These are phyloP conservation scores for Favolaschia claudopus DNA, from an alignment of 768 basidiomycete species.

Conservation along the genomic window DNA sequence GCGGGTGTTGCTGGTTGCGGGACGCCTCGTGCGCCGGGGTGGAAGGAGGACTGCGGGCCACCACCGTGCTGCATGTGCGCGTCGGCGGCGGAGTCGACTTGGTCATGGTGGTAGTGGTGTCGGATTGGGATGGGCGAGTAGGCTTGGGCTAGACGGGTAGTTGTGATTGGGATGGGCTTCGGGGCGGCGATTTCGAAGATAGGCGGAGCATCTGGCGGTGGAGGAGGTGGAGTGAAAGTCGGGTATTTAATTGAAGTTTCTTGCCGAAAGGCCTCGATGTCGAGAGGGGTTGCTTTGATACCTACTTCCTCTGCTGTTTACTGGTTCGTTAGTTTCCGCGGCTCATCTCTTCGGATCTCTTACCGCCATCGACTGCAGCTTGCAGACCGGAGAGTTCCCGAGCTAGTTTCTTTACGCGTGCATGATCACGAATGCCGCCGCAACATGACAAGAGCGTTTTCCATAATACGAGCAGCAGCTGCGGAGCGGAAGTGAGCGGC, in stretches of 20 bases:
- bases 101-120: slow-evolving; percentile 92
- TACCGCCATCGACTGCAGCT: slow-evolving; percentile 54
- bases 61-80: slow-evolving; percentile 32
- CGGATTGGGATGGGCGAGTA: slow-evolving; percentile 93
- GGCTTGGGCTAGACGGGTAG: slow-evolving; percentile 84
- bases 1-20: slow-evolving; percentile 89
- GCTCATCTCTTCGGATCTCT: not conserved
- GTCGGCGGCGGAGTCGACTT: slow-evolving; percentile 65
- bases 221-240: slow-evolving; percentile 78
- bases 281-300: slow-evolving; percentile 90
- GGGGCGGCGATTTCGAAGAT: slow-evolving; percentile 40
- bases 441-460: slow-evolving; percentile 92
- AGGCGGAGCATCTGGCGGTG: slow-evolving; percentile 42
- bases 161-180: slow-evolving; percentile 43
- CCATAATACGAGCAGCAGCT: slow-evolving; percentile 95
- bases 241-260: slow-evolving; percentile 97
- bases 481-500: slow-evolving; percentile 22
- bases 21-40: slow-evolving; percentile 40
- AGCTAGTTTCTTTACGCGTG: slow-evolving; percentile 82
- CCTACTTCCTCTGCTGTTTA: slow-evolving; percentile 52
- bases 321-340: slow-evolving; percentile 8
- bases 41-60: slow-evolving; percentile 41
- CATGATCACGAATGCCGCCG: slow-evolving; percentile 89
- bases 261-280: slow-evolving; percentile 87
- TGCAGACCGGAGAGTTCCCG: slow-evolving; percentile 87